Base-by-base conservation (phyloP, 179 eudicot genomes). In the Corrigiola litoralis region DNA sequence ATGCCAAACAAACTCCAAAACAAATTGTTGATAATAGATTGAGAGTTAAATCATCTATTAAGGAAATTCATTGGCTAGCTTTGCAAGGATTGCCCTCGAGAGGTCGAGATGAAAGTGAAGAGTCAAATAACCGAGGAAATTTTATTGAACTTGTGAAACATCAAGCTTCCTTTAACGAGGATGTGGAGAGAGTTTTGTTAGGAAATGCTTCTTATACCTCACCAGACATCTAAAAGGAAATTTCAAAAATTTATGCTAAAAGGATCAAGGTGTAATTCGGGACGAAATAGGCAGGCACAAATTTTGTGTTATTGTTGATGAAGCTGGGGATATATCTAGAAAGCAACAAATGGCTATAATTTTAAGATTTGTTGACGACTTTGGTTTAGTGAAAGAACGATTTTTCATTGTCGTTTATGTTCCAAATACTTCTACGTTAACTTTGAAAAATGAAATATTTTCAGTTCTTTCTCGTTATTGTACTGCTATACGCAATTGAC, bases 71-170 rank as follows among this genome's bases (percentile, higher is more conserved):
- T 2, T 59, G n/a, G 31, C 42, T 59, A 21, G 50, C 48, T 23
- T 13, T 59, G 29, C 61, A 57, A 37, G 61, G 61, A 20, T 57
- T 18, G 24, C 44, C 58, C 20, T 7, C 36, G 45, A 57, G 64
- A 41, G 64, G 64, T 23, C 48, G 31, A 21, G 64, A 59, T 37
- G 50, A 59, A 42, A 59, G 64, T 23, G 46, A 59, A 38, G 42
- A 40, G 0, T 40, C 34, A 13, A n/a, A 36, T 12, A 60, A 42
- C 27, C 52, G 51, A 5, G 65, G 36, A 3, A 60, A 60, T 60
- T 42, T 60, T 60, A 23, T 42, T 28, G 65, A 60, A 37, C 63
- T 58, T 37, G 5, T 58, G 12, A 38, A 37, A 14, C 4, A 36
- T 11, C 17, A 21, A 11, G 51, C 65, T 0, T 60, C 51, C 14